These are phyloP conservation scores for Pythium coloratum DNA, from an alignment of 352 stramenopile species.

Conservation along the genomic window DNA sequence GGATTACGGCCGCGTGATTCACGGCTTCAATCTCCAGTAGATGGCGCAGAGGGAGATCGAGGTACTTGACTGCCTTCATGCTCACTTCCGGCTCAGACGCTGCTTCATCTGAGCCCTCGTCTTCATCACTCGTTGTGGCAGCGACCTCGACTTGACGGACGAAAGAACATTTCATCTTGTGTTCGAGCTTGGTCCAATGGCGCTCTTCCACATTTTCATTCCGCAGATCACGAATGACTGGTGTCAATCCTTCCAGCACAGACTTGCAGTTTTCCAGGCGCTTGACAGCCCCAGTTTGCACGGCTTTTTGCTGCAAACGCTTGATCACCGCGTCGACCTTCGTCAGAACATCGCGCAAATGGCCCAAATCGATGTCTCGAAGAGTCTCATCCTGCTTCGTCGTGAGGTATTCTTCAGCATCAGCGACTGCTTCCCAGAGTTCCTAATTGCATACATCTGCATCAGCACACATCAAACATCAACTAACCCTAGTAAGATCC, in stretches of 20 bases:
- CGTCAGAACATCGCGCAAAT: constrained; percentile 34
- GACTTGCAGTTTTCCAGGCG: constrained; percentile 42
- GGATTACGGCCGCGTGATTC: constrained; percentile 39
- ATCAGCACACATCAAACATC: neutral
- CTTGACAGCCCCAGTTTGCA: constrained; percentile 31
- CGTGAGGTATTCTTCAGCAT: constrained; percentile 45
- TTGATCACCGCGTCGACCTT: constrained; percentile 29
- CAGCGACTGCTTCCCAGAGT: constrained; percentile 57
- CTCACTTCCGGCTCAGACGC: neutral
- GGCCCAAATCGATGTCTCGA: constrained; percentile 39
- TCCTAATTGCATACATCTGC: constrained; percentile 19
- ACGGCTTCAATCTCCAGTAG: constrained; percentile 51
- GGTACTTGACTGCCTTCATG: constrained; percentile 22
- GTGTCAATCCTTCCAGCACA: constrained; percentile 46
- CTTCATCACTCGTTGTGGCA: neutral
- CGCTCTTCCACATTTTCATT: constrained; percentile 58
- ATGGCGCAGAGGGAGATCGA: constrained; percentile 52
- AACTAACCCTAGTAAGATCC: neutral
- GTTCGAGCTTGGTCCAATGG: constrained; percentile 74
- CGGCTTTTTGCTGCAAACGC: constrained; percentile 20
- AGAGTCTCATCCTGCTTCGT: constrained; percentile 40
- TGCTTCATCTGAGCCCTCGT: neutral
- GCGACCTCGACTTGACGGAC: neutral
- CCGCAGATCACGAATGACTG: constrained; percentile 60
- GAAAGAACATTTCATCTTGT: constrained; percentile 63